Conservation (phyloP, 225 moss, liverwort and hornwort species). For the Takakia lepidozioides region DNA sequence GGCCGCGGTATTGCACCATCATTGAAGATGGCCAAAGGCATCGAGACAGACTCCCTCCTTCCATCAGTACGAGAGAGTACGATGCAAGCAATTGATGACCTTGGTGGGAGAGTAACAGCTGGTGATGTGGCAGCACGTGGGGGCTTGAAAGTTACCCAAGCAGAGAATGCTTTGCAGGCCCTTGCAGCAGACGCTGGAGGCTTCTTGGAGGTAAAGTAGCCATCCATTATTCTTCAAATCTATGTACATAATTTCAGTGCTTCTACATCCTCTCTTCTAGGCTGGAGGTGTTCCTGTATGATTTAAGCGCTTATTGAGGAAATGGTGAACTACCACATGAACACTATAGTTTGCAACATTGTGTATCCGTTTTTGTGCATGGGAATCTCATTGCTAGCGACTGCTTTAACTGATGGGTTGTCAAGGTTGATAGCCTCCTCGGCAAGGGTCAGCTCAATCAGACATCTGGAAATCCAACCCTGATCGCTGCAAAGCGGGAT, state of each 20-base stretch:
- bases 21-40: slow-evolving; percentile 45
- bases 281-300: too few relatives aligned
- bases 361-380: too few relatives aligned
- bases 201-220: slow-evolving; percentile 63
- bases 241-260: neutral
- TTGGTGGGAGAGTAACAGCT: slow-evolving; percentile 87
- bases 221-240: neutral
- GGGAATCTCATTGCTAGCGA: too few relatives aligned
- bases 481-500: too few relatives aligned
- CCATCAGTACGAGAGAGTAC: slow-evolving; percentile 87
- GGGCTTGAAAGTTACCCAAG: slow-evolving; percentile 62
- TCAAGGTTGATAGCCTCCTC: too few relatives aligned
- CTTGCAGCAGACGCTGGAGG: slow-evolving; percentile 94
- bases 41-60: slow-evolving; percentile 79
- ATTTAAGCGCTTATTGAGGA: slow-evolving; percentile 1
- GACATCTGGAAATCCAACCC: too few relatives aligned
- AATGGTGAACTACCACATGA: too few relatives aligned
- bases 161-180: slow-evolving; percentile 64
- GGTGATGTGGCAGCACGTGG: slow-evolving; percentile 91
- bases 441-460: too few relatives aligned
- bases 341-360: too few relatives aligned
- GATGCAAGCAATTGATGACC: slow-evolving; percentile 93
- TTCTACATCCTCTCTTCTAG: neutral
- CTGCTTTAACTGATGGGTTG: too few relatives aligned
- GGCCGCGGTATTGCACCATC: slow-evolving; percentile 36